Evolutionary conservation across 202 grass and related monocot genomes (phyloP).

Genomic region (Saccharum hybrid): DNA sequence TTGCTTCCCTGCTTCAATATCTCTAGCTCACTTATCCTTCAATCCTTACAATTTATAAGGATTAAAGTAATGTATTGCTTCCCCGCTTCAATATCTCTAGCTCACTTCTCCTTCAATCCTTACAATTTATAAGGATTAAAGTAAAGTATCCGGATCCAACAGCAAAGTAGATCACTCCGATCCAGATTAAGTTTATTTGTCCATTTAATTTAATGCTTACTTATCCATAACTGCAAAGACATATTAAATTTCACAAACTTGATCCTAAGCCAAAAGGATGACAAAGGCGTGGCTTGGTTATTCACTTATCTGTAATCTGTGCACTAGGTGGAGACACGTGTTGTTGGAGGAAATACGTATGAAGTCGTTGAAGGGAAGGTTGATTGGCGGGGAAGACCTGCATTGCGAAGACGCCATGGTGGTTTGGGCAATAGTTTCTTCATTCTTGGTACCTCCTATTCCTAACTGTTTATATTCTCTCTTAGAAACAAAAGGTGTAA

Average conservation of each 20-base stretch:
- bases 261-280: background rate
- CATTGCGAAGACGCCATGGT: slow-evolving; percentile 53
- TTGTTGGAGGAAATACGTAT: slow-evolving; percentile 26
- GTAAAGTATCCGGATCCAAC: background rate
- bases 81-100: background rate
- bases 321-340: slow-evolving; percentile 36
- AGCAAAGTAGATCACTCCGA: background rate
- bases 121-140: background rate
- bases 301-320: slow-evolving; percentile 1
- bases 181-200: background rate
- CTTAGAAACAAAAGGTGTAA: too few species aligned
- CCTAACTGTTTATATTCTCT: background rate
- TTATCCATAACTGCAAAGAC: background rate
- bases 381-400: slow-evolving; percentile 63
- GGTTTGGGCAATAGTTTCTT: slow-evolving; percentile 53
- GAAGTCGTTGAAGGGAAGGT: slow-evolving; percentile 57
- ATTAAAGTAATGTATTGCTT: background rate
- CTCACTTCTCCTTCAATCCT: background rate
- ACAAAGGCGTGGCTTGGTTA: slow-evolving; percentile 8
- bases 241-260: slow-evolving; percentile 21
- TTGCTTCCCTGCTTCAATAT: background rate
- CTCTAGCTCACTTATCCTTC: background rate
- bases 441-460: slow-evolving; percentile 44
- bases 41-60: background rate
- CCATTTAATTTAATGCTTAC: background rate